Base-by-base conservation (phyloP, 805 yeast genomes). In the Saccharomycopsis capsularis region DNA sequence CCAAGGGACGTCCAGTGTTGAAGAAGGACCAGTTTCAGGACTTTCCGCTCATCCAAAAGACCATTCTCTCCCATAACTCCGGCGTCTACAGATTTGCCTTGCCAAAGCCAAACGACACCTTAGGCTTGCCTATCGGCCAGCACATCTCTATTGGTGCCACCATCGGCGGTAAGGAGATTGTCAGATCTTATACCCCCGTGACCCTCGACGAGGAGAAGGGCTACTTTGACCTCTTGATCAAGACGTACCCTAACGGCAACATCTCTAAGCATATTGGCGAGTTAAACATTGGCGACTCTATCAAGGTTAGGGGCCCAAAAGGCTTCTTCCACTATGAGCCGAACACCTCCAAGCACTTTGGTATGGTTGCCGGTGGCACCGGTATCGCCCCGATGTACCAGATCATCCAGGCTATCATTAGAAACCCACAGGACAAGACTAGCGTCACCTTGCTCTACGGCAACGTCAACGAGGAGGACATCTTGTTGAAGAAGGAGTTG, bases 351-450 rank as follows among this genome's bases (percentile, higher is more conserved):
- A 69, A 74, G 51, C 74, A 76, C 52, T 73, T 90, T 52, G 88
- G 84, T 47, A 90, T 90, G 97, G 81, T 91, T 56, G 95, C 96
- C 38, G 97, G 97, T 57, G 98, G 97, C 61, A 87, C 97, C 35
- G 97, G 97, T 64, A 84, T 89, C 60, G 84, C 96, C 5, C 96
- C 96, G 63, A 89, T 89, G 96, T 87, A 80, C 67, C 96, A 89
- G 71, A 82, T 89, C 57, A 79, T 90, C 57, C 84, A 85, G 58
- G 85, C 95, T 13, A 82, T 90, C 56, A 80, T 81, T 59, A 68
- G 71, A 50, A 79, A 90, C 63, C 91, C 95, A 22, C 68, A 73
- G 16, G 97, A 91, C 67, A 74, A 72, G 43, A 90, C 97, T 52
- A 76, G 80, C 60, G 79, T 88, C 55, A 70, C 76, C 47, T 73